Percentiles rank a stretch among this genome's conserved stretches.
These are phyloP conservation scores for Endocladia muricata DNA, from an alignment of 31 red algal species.

Conservation along the genomic window DNA sequence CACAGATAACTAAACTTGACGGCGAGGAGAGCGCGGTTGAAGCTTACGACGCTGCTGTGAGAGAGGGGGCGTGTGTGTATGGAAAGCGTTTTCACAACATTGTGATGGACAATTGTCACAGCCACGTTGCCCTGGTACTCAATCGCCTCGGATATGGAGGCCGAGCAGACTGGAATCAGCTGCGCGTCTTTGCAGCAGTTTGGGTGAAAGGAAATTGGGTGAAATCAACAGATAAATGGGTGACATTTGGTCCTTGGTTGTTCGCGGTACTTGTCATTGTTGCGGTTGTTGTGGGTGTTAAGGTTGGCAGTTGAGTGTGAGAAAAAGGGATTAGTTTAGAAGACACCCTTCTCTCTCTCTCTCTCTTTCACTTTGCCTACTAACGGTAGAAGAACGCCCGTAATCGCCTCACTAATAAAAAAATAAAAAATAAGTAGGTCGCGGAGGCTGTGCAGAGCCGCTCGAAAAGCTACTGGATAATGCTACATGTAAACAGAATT, in stretches of 20 bases:
- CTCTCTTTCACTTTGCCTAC: too few relatives aligned
- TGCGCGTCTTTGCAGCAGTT: slow-evolving; percentile 34
- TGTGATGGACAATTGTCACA: slow-evolving; percentile 50
- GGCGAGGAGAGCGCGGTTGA: background rate
- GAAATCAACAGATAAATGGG: background rate
- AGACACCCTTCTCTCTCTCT: too few relatives aligned
- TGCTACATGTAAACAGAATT: too few relatives aligned
- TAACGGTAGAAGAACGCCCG: too few relatives aligned
- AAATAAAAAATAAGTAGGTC: too few relatives aligned
- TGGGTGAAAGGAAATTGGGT: slow-evolving; percentile 41
- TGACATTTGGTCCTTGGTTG: slow-evolving; percentile 24
- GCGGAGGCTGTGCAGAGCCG: too few relatives aligned
- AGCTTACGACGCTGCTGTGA: slow-evolving; percentile 37
- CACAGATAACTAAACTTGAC: background rate
- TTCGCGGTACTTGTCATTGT: slow-evolving; percentile 12
- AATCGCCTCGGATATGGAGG: slow-evolving; percentile 49
- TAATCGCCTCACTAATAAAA: too few relatives aligned
- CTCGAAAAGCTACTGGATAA: too few relatives aligned
- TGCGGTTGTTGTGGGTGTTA: background rate
- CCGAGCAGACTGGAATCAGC: slow-evolving; percentile 41
- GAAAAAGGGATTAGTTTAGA: too few relatives aligned
- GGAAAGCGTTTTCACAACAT: slow-evolving; percentile 53
- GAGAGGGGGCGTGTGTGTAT: slow-evolving; percentile 32
- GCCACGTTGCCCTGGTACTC: slow-evolving; percentile 45
- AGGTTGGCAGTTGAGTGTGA: too few relatives aligned